Evolutionary conservation across 225 moss, liverwort and hornwort species (phyloP), one percentile per base, ranked within the genome.

Genomic region (Ulota crispa): DNA sequence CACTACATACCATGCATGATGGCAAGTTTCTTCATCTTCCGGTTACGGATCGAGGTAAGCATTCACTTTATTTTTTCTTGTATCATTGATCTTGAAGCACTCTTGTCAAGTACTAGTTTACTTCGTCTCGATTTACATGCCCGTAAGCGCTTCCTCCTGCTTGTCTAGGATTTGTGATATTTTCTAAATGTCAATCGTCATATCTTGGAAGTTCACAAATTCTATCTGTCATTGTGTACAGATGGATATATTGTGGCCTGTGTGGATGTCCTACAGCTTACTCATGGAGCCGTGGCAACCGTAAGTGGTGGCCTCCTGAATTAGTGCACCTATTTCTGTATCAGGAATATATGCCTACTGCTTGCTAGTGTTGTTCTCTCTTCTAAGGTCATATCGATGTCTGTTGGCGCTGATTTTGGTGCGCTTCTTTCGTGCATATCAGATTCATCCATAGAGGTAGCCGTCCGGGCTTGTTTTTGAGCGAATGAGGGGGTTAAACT

Each of bases 1-100:
- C 98, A 60, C 87, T 99, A 50, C 98, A 99, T 62, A 95, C 92
- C 77, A 99, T 99, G 98, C 98, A 99, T 76, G 98, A 99, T 86
- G 98, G 98, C 64, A 95, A 94, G 86, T 99, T 99, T 88, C 90
- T 99, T 60, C 98, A 99, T 93, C 98, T 99, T 85, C 98, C 98
- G 5, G 98, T 99, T 55, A 92, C 92, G 16, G 95, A 99, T 87
- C 92, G 93, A 80, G 98, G 98, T 94, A 72, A 83, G 26, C 8
- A 77, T 43, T 15, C 57, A 45, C 39, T 45, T 41, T 50, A 28
- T 63, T 68, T 62, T 27, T 66, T 50, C 37, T 78, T 69, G 36
- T 30, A 36, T 30, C 19, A 47, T 54, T 15, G 36, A 68, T 68
- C 14, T 16, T 63, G n/a, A 76, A 23, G 50, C 54, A 30, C 10